phyloP scores from a whole-genome alignment of 2,329 filamentous ascomycete genomes.

The Fusarium siculi region DNA sequence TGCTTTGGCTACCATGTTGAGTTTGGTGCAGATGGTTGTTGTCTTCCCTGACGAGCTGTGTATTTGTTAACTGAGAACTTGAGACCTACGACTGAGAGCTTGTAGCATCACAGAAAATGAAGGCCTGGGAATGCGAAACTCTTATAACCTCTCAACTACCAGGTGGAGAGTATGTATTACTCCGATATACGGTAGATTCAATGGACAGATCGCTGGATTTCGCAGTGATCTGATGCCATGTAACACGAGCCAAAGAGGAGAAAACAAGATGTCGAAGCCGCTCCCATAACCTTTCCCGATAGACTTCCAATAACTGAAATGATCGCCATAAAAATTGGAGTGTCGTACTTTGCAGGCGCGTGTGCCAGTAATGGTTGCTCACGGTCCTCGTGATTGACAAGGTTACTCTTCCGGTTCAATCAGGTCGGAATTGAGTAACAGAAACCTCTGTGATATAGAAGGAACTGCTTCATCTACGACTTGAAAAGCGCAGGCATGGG shows the following conservation, averaged over 20 bases:
- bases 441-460: fast-evolving
- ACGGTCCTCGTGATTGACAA: too few relatives aligned
- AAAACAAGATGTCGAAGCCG: fast-evolving
- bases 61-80: too few relatives aligned
- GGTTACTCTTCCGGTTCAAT: background rate
- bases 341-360: background rate
- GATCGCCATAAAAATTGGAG: background rate
- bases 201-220: fast-evolving
- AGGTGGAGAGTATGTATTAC: background rate
- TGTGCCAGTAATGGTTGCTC: background rate
- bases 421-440: fast-evolving
- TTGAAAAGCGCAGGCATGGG: too few relatives aligned
- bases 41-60: too few relatives aligned
- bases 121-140: too few relatives aligned
- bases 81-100: too few relatives aligned
- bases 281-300: background rate
- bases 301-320: background rate
- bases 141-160: background rate
- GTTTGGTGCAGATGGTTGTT: too few relatives aligned
- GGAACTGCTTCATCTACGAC: background rate
- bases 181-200: background rate
- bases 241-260: background rate
- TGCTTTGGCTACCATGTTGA: background rate
- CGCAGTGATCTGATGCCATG: background rate
- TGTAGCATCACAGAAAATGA: too few relatives aligned